A percentile compares a stretch with the other conserved stretches of the same genome.
Evolutionary conservation across 345 rosid species (phyloP).

Genomic region (Pelargonium nanum): DNA sequence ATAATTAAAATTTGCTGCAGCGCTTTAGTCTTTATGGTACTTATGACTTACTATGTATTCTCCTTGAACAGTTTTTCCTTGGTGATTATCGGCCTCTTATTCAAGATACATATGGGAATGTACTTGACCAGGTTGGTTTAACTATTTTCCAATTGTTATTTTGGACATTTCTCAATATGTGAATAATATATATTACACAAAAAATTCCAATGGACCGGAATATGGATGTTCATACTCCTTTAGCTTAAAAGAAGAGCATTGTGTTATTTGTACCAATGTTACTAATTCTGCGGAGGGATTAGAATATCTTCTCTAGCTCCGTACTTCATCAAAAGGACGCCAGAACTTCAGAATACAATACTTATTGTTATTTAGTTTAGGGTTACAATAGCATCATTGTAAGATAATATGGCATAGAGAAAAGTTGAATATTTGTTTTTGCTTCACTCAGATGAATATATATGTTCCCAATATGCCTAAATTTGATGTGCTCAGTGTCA

Average conservation of each 20-base stretch:
- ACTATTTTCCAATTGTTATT: slow-evolving; percentile 2
- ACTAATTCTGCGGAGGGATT: background rate
- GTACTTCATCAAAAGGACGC: background rate
- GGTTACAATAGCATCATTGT: no score
- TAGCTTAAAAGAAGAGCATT: background rate
- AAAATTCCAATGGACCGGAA: background rate
- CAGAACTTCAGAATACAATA: no score
- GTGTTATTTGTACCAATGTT: background rate
- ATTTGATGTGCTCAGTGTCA: no score
- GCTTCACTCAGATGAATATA: no score
- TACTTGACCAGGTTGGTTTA: slow-evolving; percentile 82
- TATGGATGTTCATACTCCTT: background rate
- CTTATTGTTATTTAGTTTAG: no score
- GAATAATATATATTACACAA: background rate
- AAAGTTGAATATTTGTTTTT: no score
- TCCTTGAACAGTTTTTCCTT: slow-evolving; percentile 66
- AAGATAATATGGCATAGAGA: no score
- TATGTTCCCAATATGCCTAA: no score
- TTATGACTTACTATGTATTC: slow-evolving; percentile 7
- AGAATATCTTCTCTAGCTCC: no score
- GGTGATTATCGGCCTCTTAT: slow-evolving; percentile 96
- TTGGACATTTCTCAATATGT: slow-evolving; percentile 1
- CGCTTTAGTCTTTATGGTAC: slow-evolving; percentile 3
- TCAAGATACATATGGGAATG: slow-evolving; percentile 74
- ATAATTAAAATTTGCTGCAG: background rate